Evolutionary conservation across 495 filamentous ascomycete species (phyloP).

Genomic region (Lophiostoma macrostomum): DNA sequence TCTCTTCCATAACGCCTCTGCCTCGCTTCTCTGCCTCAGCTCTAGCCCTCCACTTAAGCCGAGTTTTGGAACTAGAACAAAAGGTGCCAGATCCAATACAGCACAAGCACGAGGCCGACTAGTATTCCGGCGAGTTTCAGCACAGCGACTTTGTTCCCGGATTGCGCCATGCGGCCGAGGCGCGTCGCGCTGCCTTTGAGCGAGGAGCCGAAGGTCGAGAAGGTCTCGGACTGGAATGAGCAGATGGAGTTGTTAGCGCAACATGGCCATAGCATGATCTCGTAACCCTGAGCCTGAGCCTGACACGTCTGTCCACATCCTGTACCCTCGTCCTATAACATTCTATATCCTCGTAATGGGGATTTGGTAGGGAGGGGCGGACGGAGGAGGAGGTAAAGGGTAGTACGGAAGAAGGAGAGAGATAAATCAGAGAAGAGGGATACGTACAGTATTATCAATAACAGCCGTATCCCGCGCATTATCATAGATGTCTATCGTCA

Average conservation of each 20-base stretch:
- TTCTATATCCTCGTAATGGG: too few relatives aligned
- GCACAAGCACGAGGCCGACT: constrained; percentile 64
- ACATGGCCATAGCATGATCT: too few relatives aligned
- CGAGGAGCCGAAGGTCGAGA: constrained; percentile 61
- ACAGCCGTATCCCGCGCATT: constrained; percentile 81
- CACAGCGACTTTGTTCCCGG: constrained; percentile 86
- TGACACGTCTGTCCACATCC: too few relatives aligned
- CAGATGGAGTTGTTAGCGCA: too few relatives aligned
- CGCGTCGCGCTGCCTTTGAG: constrained; percentile 83
- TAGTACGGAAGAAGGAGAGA: background rate
- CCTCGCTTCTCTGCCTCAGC: too few relatives aligned
- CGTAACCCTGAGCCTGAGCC: too few relatives aligned
- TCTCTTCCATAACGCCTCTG: background rate
- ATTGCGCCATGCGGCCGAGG: constrained; percentile 87
- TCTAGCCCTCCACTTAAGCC: too few relatives aligned
- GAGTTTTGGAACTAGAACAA: too few relatives aligned
- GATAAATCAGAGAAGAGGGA: background rate
- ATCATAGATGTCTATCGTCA: constrained; percentile 99
- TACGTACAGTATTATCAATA: constrained; percentile 77
- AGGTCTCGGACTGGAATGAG: constrained; percentile 55
- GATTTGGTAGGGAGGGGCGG: background rate
- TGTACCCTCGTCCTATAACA: too few relatives aligned
- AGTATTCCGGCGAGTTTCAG: constrained; percentile 85
- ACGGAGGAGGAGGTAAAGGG: background rate
- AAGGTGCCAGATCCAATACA: constrained; percentile 59